Evolutionary conservation across 129 eudicot genomes (phyloP).

Genomic region (Pseudognaphalium luteoalbum): DNA sequence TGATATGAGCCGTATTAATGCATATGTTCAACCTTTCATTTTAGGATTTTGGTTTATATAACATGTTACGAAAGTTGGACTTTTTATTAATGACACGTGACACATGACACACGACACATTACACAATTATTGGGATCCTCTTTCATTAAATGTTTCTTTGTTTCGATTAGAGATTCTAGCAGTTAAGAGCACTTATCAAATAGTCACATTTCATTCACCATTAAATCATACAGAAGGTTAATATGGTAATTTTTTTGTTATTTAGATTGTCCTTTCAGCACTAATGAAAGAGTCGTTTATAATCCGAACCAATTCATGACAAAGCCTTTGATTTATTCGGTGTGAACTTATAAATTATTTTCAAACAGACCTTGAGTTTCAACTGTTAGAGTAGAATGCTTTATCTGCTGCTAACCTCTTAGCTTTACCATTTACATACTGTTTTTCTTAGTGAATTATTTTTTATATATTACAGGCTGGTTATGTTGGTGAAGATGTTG

Average conservation of each 20-base stretch:
- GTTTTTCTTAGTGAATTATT: background rate
- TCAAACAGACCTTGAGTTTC: background rate
- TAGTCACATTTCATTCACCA: background rate
- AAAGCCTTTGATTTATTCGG: too few species aligned
- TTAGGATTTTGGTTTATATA: background rate
- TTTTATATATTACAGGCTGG: constrained; percentile 77
- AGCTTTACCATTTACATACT: background rate
- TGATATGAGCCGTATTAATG: background rate
- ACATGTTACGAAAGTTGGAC: background rate
- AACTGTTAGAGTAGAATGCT: background rate
- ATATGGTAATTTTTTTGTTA: background rate
- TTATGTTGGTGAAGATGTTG: constrained; percentile 98
- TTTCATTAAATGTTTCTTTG: background rate
- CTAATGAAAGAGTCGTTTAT: background rate
- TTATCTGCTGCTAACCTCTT: background rate
- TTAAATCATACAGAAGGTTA: background rate
- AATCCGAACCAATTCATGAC: background rate
- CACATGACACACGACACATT: constrained; percentile 1
- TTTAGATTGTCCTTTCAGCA: background rate
- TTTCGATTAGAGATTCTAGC: background rate
- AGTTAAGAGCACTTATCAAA: background rate
- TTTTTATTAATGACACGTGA: background rate
- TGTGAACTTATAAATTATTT: too few species aligned
- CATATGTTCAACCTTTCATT: constrained; percentile 1
- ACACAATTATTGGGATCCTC: background rate